Base-by-base conservation (phyloP, 495 filamentous ascomycete species). In the Daldinia childiae region DNA sequence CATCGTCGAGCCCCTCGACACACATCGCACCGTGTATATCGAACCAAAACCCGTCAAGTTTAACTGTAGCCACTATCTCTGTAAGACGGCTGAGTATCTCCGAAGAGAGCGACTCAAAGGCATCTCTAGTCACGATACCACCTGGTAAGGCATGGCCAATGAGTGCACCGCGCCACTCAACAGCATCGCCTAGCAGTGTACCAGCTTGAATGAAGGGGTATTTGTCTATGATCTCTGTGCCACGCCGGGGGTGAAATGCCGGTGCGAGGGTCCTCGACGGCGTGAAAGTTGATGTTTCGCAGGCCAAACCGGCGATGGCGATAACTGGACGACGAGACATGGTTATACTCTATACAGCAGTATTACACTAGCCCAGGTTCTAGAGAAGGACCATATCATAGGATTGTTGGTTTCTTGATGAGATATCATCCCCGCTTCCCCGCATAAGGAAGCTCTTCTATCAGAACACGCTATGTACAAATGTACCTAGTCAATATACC, bases 1-100 rank as follows among this genome's bases (percentile, higher is more conserved):
- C 79, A 72, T 88, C 86, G 52, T 86, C 82, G 11, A 87, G 62
- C 0, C 78, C 84, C 24, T 87, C 83, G 4, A 87, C 86, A 19
- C 82, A 85, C 86, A 88, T 88, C 1, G 86, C 86, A 1, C 86
- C 86, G 63, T 88, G 86, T 32, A 88, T 87, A 63, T 88, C 85
- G 58, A 83, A 87, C 86, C 86, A 88, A 7, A 88, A 64, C 1
- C 86, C 86, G 45, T 88, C 78, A 1, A 87, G 55, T 9, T 67
- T 61, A 2, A 61, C 74, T 7, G 73, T 72, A 3, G 68, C 62
- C 1, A 62, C 64, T 39, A 87, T 83, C 9, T 75, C 66, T 3
- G 36, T 55, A 26, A 88, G 78, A 3, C 83, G 80, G 0, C 64
- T 57, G 9, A 86, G n/a, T 26, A 88, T 87, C 65, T 88, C 86